Evolutionary conservation across 257 asterid genomes (phyloP), one percentile per base, ranked within the genome.

Genomic region (Penstemon eatonii): DNA sequence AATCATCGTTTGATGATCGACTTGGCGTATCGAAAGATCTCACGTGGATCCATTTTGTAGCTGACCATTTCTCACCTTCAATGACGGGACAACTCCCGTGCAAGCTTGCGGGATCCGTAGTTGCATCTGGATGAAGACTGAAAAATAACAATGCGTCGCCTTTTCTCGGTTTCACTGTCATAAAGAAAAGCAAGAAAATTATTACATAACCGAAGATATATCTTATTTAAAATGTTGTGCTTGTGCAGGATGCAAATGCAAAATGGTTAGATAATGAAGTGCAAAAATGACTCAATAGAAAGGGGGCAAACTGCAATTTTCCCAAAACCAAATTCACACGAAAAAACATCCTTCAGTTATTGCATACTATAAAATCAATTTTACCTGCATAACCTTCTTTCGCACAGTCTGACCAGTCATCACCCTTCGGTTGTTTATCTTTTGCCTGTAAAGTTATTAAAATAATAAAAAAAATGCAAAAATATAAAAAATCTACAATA

Each of bases 11-110:
- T 25, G 33, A 25, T 25, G 33, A 25, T 25, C 33, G 56, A 37
- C 61, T 41, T 1, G 80, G 53, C 5, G 8, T 8, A 4, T 88
- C 96, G 5, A 87, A 86, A 7, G 89, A 70, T 71, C 85, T 82
- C 63, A 88, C 92, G 7, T 87, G 96, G 73, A 92, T 89, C 97
- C 98, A 92, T 80, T 89, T 89, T 4, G 96, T 92, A 5, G 96
- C 96, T 0, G 96, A 88, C 97, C 97, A 90, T 71, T 93, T 88
- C 82, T 93, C 96, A 7, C 97, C 97, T 71, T 85, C 87, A 37
- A 90, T 82, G 8, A 92, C 95, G 0, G 97, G 98, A 60, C 98
- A 92, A 78, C 97, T 92, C 47, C 96, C 96, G 3, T 90, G 97
- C 83, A 93, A 79, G 88, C 97, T 90, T 12, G 75, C 11, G 5